Evolutionary conservation across 805 yeast species (phyloP), one percentile per base, ranked within the genome.

Genomic region (Saturnispora ahearnii): DNA sequence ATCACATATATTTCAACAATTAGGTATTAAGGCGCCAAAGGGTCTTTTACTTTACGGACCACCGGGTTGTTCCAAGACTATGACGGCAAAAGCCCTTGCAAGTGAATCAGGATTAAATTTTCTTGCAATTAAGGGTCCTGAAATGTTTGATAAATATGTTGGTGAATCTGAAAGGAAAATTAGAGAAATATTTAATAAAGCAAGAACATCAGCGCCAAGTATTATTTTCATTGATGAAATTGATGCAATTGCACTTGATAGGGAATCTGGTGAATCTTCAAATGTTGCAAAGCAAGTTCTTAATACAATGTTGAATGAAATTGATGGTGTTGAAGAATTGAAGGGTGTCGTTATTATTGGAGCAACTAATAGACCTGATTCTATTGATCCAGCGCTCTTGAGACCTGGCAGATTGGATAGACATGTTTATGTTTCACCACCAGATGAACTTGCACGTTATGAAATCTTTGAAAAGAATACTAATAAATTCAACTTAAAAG

Each of bases 321-420:
- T 93, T 58, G 99, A 93, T 63, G 99, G 99, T 61, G 91, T 93
- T 15, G 99, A 93, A 65, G 95, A 90, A 53, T 69, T 93, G 57
- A 86, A 84, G 46, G 97, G 96, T 3, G 99, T 93, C 5, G 87
- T 89, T 2, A 83, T 93, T 10, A 84, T 93, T 29, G 99, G 96
- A 2, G 99, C 99, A 9, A 93, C 99, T 0, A 93, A 93, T 63
- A 74, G 96, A 59, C 99, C 99, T 0, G 89, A 88, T 44, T 84
- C 85, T 26, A 88, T 93, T 41, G 99, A 93, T 62, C 77, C 96
- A 0, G 99, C 99, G 0, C 70, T 93, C 50, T 71, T 93, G 62
- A 79, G 99, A 60, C 99, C 99, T 0, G 99, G 99, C 0, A 77
- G 99, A 63, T 72, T 93, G 55, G 99, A 93, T 62, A 77, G 98